Base-by-base conservation (phyloP, 2,329 filamentous ascomycete species). In the Fusarium chuoi region DNA sequence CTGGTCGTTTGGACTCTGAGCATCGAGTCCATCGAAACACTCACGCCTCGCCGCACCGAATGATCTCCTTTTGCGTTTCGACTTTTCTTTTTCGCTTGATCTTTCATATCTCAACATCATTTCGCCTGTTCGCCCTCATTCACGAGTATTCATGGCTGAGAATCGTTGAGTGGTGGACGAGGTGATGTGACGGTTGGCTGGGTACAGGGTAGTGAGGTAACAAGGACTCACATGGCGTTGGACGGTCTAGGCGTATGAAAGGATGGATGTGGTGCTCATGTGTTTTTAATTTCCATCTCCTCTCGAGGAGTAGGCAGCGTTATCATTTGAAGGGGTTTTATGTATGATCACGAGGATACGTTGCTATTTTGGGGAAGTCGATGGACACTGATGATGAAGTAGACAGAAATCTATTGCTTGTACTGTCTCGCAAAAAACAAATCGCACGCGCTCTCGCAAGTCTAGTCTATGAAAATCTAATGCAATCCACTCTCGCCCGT, bases 401-500 rank as follows among this genome's bases (percentile, higher is more conserved):
- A 12, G 56, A 59, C 56, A 51, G 35, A 38, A 38, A 28, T 61
- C 14, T 51, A 70, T 70, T 67, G 28, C 64, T 69, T 41, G 38
- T 58, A 39, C 65, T 65, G 69, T 55, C 56, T 64, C 52, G 28
- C 30, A 49, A 48, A 45, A 30, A 67, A 58, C 26, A 58, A 57
- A 62, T 57, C 24, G 52, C 56, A 66, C 42, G 26, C 48, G 52
- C 48, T 56, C 39, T 48, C 38, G 63, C 45, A 70, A 49, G 38
- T 65, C 41, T 48, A 56, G 48, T 62, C 64, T 51, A 30, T 64
- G 17, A 51, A 41, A 66, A 26, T 60, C 30, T 67, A 78, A 64
- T 78, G 74, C 38, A 85, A 65, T 3, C 84, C 85, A 49, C 82
- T 85, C 75, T 85, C 84, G 13, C 85, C 84, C 3, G 84, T 87